These are phyloP conservation scores for Exophiala bonariae DNA, from an alignment of 2,329 filamentous ascomycete species.

Conservation along the genomic window DNA sequence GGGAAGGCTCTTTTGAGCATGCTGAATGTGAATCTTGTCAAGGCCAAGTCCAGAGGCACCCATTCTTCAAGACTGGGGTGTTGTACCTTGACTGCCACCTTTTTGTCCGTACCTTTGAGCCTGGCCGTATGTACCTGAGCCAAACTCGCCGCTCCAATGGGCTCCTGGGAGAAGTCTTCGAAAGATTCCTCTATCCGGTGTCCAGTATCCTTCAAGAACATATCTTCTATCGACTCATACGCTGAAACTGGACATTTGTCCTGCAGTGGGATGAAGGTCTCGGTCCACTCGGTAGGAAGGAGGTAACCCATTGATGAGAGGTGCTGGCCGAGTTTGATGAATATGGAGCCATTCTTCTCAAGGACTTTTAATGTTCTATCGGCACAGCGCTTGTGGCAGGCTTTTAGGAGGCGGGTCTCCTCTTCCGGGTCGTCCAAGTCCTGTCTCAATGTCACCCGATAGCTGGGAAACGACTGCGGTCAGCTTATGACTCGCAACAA, in stretches of 20 bases:
- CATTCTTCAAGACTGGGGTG: conserved; percentile 88
- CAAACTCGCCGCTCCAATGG: conserved; percentile 89
- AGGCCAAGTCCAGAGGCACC: conserved; percentile 80
- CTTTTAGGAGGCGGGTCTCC: conserved; percentile 67
- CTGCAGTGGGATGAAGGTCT: conserved; percentile 92
- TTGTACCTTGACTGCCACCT: conserved; percentile 95
- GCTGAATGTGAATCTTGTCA: conserved; percentile 87
- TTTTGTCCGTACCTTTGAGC: conserved; percentile 76
- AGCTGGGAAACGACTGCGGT: conserved; percentile 54
- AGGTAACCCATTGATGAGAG: conserved; percentile 95
- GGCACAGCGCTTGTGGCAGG: conserved; percentile 91
- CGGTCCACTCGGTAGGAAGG: conserved; percentile 86
- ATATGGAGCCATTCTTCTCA: conserved; percentile 96
- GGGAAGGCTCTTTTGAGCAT: conserved; percentile 92
- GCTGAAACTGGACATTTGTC: conserved; percentile 94
- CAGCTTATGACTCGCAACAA: neutral
- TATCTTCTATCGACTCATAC: conserved; percentile 77
- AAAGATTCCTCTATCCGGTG: conserved; percentile 78
- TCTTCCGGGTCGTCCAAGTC: conserved; percentile 63
- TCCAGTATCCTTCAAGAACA: conserved; percentile 85
- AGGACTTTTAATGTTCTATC: conserved; percentile 80
- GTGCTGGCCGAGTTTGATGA: conserved; percentile 97
- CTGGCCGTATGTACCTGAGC: conserved; percentile 92
- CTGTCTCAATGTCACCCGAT: conserved; percentile 79
- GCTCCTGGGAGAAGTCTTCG: conserved; percentile 74